A percentile compares a stretch with the other conserved stretches of the same genome.
These are phyloP conservation scores for Wickerhamomyces bovis DNA, from an alignment of 805 yeast species.

Conservation along the genomic window DNA sequence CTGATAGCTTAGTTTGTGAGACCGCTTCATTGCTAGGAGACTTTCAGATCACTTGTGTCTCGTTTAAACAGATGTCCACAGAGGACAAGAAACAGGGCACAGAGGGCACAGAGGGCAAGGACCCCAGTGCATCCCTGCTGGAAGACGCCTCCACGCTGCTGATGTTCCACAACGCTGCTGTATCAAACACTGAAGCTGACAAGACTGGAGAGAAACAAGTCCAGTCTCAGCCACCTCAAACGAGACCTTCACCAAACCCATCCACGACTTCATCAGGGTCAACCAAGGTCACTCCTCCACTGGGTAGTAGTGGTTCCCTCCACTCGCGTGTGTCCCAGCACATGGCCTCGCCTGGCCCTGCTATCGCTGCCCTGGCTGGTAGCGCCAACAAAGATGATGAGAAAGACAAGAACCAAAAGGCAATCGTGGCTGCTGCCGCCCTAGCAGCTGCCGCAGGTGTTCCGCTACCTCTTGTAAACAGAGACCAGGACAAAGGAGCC, in stretches of 20 bases:
- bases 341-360: conserved; percentile 41
- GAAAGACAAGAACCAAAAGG: conserved; percentile 31
- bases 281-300: conserved; percentile 6
- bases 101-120: neutral
- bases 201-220: neutral
- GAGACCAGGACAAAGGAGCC: neutral
- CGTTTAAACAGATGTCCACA: neutral
- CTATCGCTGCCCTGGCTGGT: conserved; percentile 33
- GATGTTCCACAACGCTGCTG: conserved; percentile 54
- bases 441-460: conserved; percentile 76
- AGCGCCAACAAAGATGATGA: conserved; percentile 13
- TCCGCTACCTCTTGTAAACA: conserved; percentile 48
- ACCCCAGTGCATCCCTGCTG: conserved; percentile 26
- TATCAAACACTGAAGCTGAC: conserved; percentile 1
- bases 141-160: conserved; percentile 59
- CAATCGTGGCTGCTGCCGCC: conserved; percentile 77
- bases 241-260: conserved; percentile 19
- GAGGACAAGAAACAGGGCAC: neutral
- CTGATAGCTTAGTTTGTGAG: neutral
- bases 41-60: neutral
- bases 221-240: neutral
- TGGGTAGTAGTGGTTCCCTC: neutral
- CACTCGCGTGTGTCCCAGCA: conserved; percentile 1
- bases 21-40: too few relatives aligned
- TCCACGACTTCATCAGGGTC: conserved; percentile 9